Percentiles rank a stretch among this genome's conserved stretches.
phyloP scores from a whole-genome alignment of 306 rosid species.

The Cucurbita maxima region DNA sequence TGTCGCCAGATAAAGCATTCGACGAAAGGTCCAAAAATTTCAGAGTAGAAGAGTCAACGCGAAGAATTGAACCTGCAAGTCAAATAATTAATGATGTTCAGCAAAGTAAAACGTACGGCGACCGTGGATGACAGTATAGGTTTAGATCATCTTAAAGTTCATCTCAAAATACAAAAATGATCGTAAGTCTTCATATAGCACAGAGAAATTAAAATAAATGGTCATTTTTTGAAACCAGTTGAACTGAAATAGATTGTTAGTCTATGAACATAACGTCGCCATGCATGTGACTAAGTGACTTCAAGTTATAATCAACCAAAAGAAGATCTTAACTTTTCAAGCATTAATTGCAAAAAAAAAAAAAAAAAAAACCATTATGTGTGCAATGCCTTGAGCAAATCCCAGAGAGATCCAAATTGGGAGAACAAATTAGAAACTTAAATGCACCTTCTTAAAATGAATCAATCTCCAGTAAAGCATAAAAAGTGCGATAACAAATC shows the following conservation, averaged over 20 bases:
- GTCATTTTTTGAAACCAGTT: neutral
- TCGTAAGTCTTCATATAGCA: neutral
- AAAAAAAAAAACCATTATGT: neutral
- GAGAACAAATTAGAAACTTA: neutral
- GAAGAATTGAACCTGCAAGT: conserved; percentile 55
- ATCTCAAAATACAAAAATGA: neutral
- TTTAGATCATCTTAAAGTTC: neutral
- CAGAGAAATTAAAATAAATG: neutral
- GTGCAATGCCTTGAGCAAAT: neutral
- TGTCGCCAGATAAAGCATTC: conserved; percentile 65
- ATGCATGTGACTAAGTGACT: neutral
- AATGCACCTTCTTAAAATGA: neutral
- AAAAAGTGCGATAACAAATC: neutral
- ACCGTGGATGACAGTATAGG: neutral
- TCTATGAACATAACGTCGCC: neutral
- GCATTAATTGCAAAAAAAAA: neutral
- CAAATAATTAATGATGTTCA: neutral
- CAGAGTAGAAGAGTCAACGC: conserved; percentile 59
- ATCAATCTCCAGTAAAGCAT: neutral
- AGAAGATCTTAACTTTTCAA: neutral
- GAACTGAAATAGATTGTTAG: neutral
- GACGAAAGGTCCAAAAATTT: conserved; percentile 55
- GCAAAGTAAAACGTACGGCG: neutral
- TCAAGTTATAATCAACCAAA: neutral
- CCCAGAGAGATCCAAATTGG: neutral